A percentile compares a stretch with the other conserved stretches of the same genome.
Evolutionary conservation across 2,329 filamentous ascomycete genomes (phyloP).

Genomic region (Ustulina deusta): DNA sequence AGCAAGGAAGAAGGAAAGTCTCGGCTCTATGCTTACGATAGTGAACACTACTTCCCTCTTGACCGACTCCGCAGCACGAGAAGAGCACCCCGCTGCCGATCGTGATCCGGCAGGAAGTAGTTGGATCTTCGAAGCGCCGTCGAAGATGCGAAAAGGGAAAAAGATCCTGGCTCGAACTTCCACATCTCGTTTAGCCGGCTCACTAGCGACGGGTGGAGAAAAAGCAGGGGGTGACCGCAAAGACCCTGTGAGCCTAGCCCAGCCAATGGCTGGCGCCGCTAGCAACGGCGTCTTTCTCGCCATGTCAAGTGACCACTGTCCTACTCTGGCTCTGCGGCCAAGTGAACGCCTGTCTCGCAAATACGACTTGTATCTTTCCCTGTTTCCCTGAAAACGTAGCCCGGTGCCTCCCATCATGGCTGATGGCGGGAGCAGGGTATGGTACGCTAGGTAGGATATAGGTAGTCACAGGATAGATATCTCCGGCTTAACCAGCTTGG

Average conservation of each 20-base stretch:
- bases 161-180: slow-evolving; percentile 27
- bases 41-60: slow-evolving; percentile 1
- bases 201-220: slow-evolving; percentile 30
- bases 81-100: slow-evolving; percentile 32
- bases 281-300: slow-evolving; percentile 29
- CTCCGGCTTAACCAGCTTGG: slow-evolving; percentile 10
- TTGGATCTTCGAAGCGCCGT: slow-evolving; percentile 6
- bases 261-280: slow-evolving; percentile 34
- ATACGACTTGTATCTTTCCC: slow-evolving; percentile 25
- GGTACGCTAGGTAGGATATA: background rate
- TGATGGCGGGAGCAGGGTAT: background rate
- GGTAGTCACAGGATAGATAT: slow-evolving; percentile 7
- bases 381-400: background rate
- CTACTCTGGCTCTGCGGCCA: slow-evolving; percentile 30
- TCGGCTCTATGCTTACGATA: background rate
- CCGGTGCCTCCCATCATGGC: background rate
- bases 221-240: slow-evolving; percentile 20
- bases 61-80: slow-evolving; percentile 32
- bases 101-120: slow-evolving; percentile 10
- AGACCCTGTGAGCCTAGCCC: slow-evolving; percentile 27
- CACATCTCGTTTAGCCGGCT: slow-evolving; percentile 34
- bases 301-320: slow-evolving; percentile 38
- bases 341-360: slow-evolving; percentile 32
- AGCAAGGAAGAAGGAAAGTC: background rate
- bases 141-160: slow-evolving; percentile 9